Evolutionary conservation across 139 green algal genomes (phyloP), one percentile per base, ranked within the genome.

Genomic region (Zygnema circumcarinatum): DNA sequence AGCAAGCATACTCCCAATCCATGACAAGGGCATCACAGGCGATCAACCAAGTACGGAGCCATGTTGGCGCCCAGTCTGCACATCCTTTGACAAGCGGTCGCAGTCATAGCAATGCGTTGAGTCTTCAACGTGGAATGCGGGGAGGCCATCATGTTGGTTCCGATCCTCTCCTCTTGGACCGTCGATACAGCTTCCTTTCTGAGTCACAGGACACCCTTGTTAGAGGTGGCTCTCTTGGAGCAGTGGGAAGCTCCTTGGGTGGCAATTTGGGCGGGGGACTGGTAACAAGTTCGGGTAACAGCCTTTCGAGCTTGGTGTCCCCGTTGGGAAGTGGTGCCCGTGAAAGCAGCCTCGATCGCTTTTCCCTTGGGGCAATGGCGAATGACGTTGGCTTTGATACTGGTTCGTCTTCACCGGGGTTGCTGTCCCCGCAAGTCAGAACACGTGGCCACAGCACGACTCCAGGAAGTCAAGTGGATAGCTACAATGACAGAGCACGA

Each of bases 101-200:
- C 7, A 62, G 47, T 62, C 47, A 62, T 62, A 62, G 16, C 16
- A 7, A 62, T 62, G 47, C 47, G 7, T 62, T 62, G 47, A 16
- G 7, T 62, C 47, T 62, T 62, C 47, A 62, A 16, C 7, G 47
- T 38, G 86, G 83, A 74, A 54, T 87, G 75, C 76, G 81, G 84
- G 68, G 83, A 89, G 39, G 85, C 86, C 78, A 79, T 88, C 69
- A 78, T 41, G 69, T 78, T 7, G 35, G 35, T n/a, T 85, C 79
- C 1, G 79, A 85, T 39, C 79, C 79, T 2, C 79, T 85, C 42
- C 42, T 85, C 31, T 40, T 54, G 25, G 79, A 38, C 47, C 79
- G 79, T 16, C 42, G 38, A 21, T 85, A 75, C 41, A 85, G 79
- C 79, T 39, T 85, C 2, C n/a, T 85, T 21, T 35, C 40, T 39